Evolutionary conservation across 768 basidiomycete species (phyloP), one percentile per base, ranked within the genome.

Genomic region (Suillus subluteus): DNA sequence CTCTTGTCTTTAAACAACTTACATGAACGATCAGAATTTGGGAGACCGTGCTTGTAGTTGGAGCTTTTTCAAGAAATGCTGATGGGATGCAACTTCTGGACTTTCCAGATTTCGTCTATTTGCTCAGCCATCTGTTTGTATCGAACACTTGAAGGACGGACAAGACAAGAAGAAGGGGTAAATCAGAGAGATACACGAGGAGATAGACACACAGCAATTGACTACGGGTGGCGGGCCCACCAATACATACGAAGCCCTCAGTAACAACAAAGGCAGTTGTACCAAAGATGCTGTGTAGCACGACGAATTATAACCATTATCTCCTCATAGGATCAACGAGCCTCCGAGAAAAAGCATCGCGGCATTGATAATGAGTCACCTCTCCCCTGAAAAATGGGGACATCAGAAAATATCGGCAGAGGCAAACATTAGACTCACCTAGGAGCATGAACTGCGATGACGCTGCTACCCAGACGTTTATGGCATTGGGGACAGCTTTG

Each of bases 351-450:
- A 95, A 98, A 0, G 85, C 83, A 74, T 98, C 96, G 35, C 95
- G 90, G 74, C 96, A 99, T 68, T 97, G 93, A 76, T 96, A 96
- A 78, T 98, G 97, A 0, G 96, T 99, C 3, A 98, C 96, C 79
- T 97, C 95, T 11, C 96, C 96, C 59, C 96, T 98, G 71, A 41
- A 44, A 11, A 30, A 21, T 61, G 55, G 38, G 62, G 43, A 58
- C 11, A 62, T 54, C 16, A 52, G 32, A 35, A 13, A 58, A 5
- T 15, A 52, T 65, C 38, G 66, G 63, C 38, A 21, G 7, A 4
- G 38, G 38, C 9, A 0, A 8, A 30, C 3, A 32, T 32, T 6
- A 11, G 69, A 62, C 89, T 74, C 71, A 92, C 94, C 87, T 85
- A 48, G 96, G 96, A 9, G 90, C 83, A 82, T 98, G 96, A 2